Evolutionary conservation across 352 stramenopile genomes (phyloP).

Genomic region (Thalassiosira pacifica): DNA sequence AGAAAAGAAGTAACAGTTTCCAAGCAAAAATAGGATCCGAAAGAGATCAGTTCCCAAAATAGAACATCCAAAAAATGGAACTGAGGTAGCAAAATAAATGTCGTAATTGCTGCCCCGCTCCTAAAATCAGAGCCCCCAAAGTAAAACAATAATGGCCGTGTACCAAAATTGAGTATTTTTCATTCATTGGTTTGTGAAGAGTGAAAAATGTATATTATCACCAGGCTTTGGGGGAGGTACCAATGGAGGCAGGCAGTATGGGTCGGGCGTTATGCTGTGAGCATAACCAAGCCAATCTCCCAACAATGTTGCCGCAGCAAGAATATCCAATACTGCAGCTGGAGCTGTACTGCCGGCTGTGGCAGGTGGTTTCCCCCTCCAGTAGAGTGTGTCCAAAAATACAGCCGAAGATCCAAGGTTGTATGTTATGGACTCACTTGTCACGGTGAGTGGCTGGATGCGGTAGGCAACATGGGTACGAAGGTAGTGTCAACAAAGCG

Average conservation of each 20-base stretch:
- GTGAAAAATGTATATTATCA: not conserved
- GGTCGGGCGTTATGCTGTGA: not conserved
- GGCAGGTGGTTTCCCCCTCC: not conserved
- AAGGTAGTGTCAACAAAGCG: not conserved
- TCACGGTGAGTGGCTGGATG: constrained; percentile 2
- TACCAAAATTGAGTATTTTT: not conserved
- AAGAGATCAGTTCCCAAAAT: not conserved
- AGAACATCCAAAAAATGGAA: not conserved
- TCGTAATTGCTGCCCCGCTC: not conserved
- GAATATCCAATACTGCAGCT: not conserved
- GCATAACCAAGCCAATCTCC: not conserved
- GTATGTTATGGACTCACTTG: not conserved
- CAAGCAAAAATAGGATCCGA: not conserved
- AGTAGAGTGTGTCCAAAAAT: not conserved
- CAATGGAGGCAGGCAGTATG: not conserved
- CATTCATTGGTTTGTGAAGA: not conserved
- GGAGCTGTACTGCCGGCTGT: no score
- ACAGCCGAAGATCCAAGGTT: not conserved
- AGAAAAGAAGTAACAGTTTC: not conserved
- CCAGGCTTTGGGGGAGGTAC: not conserved
- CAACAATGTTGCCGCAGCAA: not conserved
- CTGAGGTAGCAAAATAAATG: not conserved
- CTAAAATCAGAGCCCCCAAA: not conserved
- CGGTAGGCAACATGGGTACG: not conserved
- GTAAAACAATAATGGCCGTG: not conserved